phyloP scores from a whole-genome alignment of 2,329 filamentous ascomycete species.

The Aphanocladium album region DNA sequence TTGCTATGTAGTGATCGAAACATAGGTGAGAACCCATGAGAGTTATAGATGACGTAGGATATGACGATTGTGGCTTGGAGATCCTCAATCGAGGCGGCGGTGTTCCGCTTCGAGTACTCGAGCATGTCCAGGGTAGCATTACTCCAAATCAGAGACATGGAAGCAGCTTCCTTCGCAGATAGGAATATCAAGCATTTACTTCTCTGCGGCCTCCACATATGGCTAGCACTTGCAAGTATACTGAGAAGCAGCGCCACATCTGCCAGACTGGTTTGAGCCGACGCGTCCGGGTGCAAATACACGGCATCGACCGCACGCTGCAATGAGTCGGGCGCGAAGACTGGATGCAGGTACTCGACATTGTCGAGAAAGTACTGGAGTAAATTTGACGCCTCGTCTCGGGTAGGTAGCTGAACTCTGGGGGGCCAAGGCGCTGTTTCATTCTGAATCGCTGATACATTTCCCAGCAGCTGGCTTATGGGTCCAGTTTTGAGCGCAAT shows the following conservation, averaged over 20 bases:
- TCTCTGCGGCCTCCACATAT: background rate
- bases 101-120: background rate
- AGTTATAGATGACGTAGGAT: background rate
- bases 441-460: background rate
- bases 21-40: background rate
- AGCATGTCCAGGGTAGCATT: background rate
- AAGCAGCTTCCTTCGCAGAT: slow-evolving; percentile 1
- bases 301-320: background rate
- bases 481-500: background rate
- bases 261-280: background rate
- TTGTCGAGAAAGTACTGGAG: background rate
- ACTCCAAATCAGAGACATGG: background rate
- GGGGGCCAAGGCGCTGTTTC: background rate
- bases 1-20: slow-evolving; percentile 1
- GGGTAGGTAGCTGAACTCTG: background rate
- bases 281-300: background rate
- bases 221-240: slow-evolving; percentile 1
- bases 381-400: background rate
- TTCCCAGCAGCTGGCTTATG: background rate
- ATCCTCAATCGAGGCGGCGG: background rate
- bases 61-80: slow-evolving; percentile 1
- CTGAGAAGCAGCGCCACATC: background rate
- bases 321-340: background rate
- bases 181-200: background rate
- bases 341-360: background rate